Percentiles rank a stretch among this genome's conserved stretches.
These are phyloP conservation scores for Andrographis paniculata DNA, from an alignment of 305 asterid genomes.

Conservation along the genomic window DNA sequence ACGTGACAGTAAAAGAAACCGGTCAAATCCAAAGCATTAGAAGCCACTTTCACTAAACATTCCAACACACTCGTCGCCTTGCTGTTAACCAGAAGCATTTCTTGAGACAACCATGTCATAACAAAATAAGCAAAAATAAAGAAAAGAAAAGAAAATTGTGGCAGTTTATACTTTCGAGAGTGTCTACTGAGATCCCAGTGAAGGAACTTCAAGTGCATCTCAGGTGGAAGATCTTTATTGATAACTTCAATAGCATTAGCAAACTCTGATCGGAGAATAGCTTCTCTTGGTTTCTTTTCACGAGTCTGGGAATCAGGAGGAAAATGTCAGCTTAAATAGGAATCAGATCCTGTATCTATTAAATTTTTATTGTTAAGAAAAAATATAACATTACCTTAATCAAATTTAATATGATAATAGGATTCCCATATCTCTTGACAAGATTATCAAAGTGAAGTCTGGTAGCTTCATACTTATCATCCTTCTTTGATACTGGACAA, in stretches of 20 bases:
- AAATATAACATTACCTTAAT: slow-evolving; percentile 50
- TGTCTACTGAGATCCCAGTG: slow-evolving; percentile 91
- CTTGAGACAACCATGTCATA: slow-evolving; percentile 10
- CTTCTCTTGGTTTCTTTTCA: slow-evolving; percentile 95
- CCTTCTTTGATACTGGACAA: slow-evolving; percentile 71
- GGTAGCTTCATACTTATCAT: slow-evolving; percentile 67
- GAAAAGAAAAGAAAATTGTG: slow-evolving; percentile 2
- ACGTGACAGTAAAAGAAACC: slow-evolving; percentile 68
- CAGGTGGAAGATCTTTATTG: slow-evolving; percentile 59
- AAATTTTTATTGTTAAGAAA: slow-evolving; percentile 10
- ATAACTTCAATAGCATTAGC: slow-evolving; percentile 72
- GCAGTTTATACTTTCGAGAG: slow-evolving; percentile 50
- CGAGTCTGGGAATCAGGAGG: slow-evolving; percentile 44
- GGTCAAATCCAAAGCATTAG: slow-evolving; percentile 63
- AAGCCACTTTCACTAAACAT: slow-evolving; percentile 63
- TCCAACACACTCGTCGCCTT: slow-evolving; percentile 60
- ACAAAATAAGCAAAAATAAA: slow-evolving; percentile 1
- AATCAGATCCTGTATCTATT: not conserved
- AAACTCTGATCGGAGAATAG: slow-evolving; percentile 75
- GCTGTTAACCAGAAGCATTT: slow-evolving; percentile 29
- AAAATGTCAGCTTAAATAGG: slow-evolving; percentile 8
- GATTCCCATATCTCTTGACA: slow-evolving; percentile 88
- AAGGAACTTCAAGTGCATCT: slow-evolving; percentile 71
- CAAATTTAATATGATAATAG: slow-evolving; percentile 77
- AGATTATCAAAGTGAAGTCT: slow-evolving; percentile 89